Conservation (phyloP, 2,329 filamentous ascomycete species). For the Xylariaceae sp. region DNA sequence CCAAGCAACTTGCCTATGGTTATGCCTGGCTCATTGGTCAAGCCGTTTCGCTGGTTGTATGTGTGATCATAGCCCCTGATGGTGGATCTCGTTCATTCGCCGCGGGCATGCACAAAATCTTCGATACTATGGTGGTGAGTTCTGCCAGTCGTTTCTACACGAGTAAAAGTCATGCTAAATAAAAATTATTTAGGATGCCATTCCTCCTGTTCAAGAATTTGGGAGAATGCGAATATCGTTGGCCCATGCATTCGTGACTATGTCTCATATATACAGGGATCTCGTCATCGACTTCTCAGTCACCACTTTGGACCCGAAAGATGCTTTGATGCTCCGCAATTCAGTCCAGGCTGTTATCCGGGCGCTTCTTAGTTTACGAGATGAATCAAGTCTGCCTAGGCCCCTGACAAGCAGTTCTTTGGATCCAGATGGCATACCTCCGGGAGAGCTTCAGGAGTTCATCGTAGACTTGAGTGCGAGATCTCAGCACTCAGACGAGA, state of each 20-base stretch:
- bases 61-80: conserved; percentile 47
- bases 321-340: conserved; percentile 48
- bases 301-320: conserved; percentile 46
- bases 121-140: conserved; percentile 43
- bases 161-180: conserved; percentile 18
- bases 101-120: conserved; percentile 41
- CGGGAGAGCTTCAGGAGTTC: conserved; percentile 23
- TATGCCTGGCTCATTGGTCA: conserved; percentile 54
- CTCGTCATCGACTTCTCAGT: conserved; percentile 53
- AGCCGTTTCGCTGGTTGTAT: conserved; percentile 46
- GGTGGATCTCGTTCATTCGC: conserved; percentile 51
- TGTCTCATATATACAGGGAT: conserved; percentile 53
- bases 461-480: conserved; percentile 34
- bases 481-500: not conserved
- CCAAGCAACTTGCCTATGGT: conserved; percentile 47
- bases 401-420: conserved; percentile 10
- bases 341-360: conserved; percentile 51
- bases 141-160: not conserved
- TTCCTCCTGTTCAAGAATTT: conserved; percentile 36
- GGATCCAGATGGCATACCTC: not conserved
- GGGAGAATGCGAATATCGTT: conserved; percentile 39
- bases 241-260: conserved; percentile 48
- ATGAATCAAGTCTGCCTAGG: conserved; percentile 44
- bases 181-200: conserved; percentile 28
- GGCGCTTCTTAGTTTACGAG: conserved; percentile 47